Conservation (phyloP, 345 rosid species). For the Salix caprea region DNA sequence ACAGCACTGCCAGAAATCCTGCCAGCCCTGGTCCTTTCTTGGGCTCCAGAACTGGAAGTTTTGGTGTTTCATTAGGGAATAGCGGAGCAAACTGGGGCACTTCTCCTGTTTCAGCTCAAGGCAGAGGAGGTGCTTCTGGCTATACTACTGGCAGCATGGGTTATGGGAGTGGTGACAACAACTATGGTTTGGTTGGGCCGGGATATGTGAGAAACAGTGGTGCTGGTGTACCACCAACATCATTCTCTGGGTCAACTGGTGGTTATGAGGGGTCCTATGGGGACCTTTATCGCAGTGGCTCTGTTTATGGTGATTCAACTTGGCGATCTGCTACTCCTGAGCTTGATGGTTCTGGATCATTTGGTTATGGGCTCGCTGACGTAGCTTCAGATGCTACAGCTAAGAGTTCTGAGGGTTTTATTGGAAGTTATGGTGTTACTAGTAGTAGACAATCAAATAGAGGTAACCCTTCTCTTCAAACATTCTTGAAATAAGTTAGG, state of each 20-base stretch:
- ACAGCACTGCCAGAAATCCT: conserved; percentile 35
- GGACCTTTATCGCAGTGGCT: conserved; percentile 54
- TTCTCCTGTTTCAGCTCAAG: conserved; percentile 42
- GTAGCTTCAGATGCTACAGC: conserved; percentile 59
- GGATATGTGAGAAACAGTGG: conserved; percentile 61
- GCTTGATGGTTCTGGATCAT: conserved; percentile 57
- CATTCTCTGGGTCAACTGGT: conserved; percentile 54
- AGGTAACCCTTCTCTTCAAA: conserved; percentile 44
- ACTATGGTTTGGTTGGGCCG: conserved; percentile 40
- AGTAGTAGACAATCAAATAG: conserved; percentile 79
- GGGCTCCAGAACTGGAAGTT: conserved; percentile 50
- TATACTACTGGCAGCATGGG: conserved; percentile 30
- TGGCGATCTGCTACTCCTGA: conserved; percentile 72
- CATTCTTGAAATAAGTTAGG: background rate
- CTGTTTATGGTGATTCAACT: conserved; percentile 66
- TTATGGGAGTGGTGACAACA: conserved; percentile 39
- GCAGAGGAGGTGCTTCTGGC: conserved; percentile 38
- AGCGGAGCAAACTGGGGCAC: conserved; percentile 69
- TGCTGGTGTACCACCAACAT: conserved; percentile 39
- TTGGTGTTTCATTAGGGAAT: conserved; percentile 61
- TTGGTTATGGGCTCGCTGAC: conserved; percentile 59
- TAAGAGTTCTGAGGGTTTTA: conserved; percentile 60
- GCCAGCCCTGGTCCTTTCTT: conserved; percentile 43
- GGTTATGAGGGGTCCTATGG: conserved; percentile 58
- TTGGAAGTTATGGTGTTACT: conserved; percentile 66